Evolutionary conservation across 2,329 filamentous ascomycete genomes (phyloP), one percentile per base, ranked within the genome.

Genomic region (Leptographium lundbergii): DNA sequence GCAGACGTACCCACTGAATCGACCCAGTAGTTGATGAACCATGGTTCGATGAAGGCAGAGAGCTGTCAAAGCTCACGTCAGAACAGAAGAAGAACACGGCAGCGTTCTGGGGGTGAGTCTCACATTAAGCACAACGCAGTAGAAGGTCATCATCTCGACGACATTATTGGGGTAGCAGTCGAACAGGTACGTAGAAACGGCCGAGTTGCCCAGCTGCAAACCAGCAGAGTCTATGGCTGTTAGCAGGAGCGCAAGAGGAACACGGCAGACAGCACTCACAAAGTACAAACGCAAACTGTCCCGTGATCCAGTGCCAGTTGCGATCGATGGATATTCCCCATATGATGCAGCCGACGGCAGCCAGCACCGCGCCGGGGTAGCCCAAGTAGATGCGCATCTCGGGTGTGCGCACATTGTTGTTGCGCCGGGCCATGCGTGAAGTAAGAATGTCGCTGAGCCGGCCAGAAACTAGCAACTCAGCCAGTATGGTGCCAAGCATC

Each of bases 321-420:
- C 70, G 71, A 60, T 81, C 79, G 17, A 82, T 69, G 57, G 76
- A 80, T 50, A 82, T 65, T 0, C 80, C 80, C 80, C 80, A 83
- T 54, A 82, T 53, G 36, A 81, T 70, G 39, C 79, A 66, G 0
- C 80, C 80, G 7, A 79, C 66, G 22, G 74, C 72, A 0, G 73
- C 78, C 13, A 80, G 60, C 5, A 77, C 10, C 3, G 74, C 72
- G 14, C 77, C 79, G 7, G 80, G 80, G 67, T 81, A 82, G 3
- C 73, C 74, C 14, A 82, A 67, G 78, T 78, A 82, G 25, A 82
- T 66, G 19, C 80, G 71, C 77, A 80, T 80, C 67, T 83, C 80
- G 0, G 80, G 71, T 1, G 75, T 69, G 36, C 75, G 72, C 7
- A 59, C 22, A 7, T 74, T 63, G 29, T 72, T 71, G 19, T 67